Evolutionary conservation across 495 filamentous ascomycete genomes (phyloP), one percentile per base, ranked within the genome.

Genomic region (Tuber brumale): DNA sequence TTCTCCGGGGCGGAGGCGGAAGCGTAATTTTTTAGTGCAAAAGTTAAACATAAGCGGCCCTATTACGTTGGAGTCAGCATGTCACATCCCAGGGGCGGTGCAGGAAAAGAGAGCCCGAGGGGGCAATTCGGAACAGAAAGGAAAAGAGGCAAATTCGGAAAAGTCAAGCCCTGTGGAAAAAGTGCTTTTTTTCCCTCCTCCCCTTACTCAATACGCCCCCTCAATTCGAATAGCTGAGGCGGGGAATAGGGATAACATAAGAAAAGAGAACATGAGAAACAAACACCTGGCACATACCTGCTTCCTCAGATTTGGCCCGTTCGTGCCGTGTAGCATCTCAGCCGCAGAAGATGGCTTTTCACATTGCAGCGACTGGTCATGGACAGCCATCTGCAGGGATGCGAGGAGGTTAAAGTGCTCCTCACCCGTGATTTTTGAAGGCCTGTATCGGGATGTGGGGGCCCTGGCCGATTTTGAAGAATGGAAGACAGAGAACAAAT

Each of bases 341-440:
- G 78, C 72, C 18, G 78, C 78, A 9, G 77, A 70, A 14, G 18
- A 45, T 66, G 57, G 57, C 69, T 79, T 79, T 16, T 72, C 66
- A 2, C 70, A 70, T 27, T 45, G 37, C 9, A 42, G 8, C 2
- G 45, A n/a, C 35, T 79, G 57, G 18, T 70, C 70, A 10, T 73
- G 78, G 35, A 80, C 77, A 43, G 78, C 76, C 44, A 80, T 79
- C 69, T 80, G 78, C 46, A 80, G 61, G 21, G 76, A 80, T 23
- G 48, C 78, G 44, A 80, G 31, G 19, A 79, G 44, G 19, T 79
- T 72, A n/a, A 79, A 80, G 31, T 80, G 78, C 5, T 80, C 78
- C 31, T 80, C 78, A 18, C 77, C 74, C 16, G 35, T 70, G 70
- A 35, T 39, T 21, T 43, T 70, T 4, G 73, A 14, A 39, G 78